These are phyloP conservation scores for Fomitopsis serialis DNA, from an alignment of 768 basidiomycete genomes.

Conservation along the genomic window DNA sequence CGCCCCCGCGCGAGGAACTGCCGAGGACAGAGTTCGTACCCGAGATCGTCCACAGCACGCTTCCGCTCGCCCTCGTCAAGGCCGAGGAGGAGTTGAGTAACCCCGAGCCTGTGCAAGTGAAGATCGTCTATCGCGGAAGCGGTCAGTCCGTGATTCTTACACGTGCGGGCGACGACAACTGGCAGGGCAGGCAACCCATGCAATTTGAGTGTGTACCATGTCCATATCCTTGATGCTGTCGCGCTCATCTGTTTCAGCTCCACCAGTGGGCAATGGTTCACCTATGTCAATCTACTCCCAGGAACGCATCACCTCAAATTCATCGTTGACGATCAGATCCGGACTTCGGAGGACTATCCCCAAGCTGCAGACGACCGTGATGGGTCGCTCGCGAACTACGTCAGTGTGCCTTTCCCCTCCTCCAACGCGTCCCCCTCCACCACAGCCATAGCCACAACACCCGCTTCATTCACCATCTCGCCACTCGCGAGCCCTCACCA, in stretches of 20 bases:
- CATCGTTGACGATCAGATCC: conserved; percentile 87
- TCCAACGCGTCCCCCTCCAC: conserved; percentile 26
- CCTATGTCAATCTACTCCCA: conserved; percentile 57
- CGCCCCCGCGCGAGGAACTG: conserved; percentile 21
- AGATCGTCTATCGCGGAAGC: conserved; percentile 61
- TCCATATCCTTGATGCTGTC: not conserved
- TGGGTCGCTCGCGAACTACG: conserved; percentile 91
- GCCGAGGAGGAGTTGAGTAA: conserved; percentile 26
- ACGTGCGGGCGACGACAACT: conserved; percentile 69
- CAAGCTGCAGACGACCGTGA: conserved; percentile 85
- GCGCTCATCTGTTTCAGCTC: conserved; percentile 14
- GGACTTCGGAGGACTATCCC: conserved; percentile 72
- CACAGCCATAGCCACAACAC: conserved; percentile 22
- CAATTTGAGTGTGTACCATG: conserved; percentile 47
- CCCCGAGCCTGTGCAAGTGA: conserved; percentile 33
- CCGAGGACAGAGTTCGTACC: conserved; percentile 37
- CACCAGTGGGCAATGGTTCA: conserved; percentile 31
- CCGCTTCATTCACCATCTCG: not conserved
- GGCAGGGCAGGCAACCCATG: conserved; percentile 68
- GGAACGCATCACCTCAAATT: conserved; percentile 95
- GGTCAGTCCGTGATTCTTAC: conserved; percentile 62
- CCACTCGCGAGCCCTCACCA: conserved; percentile 14
- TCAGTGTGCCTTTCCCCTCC: conserved; percentile 51
- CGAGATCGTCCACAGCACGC: conserved; percentile 58
- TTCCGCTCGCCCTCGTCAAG: conserved; percentile 48